Evolutionary conservation across 768 basidiomycete genomes (phyloP).

Genomic region (Russula abietina): DNA sequence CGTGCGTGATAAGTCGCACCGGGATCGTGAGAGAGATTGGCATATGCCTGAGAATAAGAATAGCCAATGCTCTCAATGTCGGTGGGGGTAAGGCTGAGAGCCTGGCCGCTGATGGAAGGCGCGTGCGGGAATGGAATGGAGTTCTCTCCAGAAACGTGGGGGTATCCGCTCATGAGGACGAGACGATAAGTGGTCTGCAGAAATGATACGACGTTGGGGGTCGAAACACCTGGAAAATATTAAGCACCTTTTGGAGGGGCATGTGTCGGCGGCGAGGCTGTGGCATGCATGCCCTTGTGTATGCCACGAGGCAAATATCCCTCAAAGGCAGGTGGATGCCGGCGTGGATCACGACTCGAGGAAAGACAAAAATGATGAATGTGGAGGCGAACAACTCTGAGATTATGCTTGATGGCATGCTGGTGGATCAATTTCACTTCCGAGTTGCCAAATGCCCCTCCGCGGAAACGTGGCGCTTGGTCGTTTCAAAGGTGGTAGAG

Average conservation of each 20-base stretch:
- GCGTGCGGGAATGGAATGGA: conserved; percentile 22
- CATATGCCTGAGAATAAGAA: conserved; percentile 22
- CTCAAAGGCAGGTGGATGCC: conserved; percentile 9
- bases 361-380: background rate
- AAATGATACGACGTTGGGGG: conserved; percentile 15
- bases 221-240: conserved; percentile 8
- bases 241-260: conserved; percentile 24
- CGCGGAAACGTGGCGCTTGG: conserved; percentile 11
- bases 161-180: conserved; percentile 17
- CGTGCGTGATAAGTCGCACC: conserved; percentile 11
- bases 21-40: conserved; percentile 14
- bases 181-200: conserved; percentile 14
- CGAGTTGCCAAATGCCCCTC: background rate
- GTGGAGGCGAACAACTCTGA: conserved; percentile 11
- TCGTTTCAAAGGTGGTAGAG: too few species aligned
- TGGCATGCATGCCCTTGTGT: too few species aligned
- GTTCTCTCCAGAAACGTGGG: conserved; percentile 13
- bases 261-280: conserved; percentile 16
- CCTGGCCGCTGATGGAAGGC: conserved; percentile 22
- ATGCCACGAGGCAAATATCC: conserved; percentile 20
- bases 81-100: conserved; percentile 8
- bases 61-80: conserved; percentile 22
- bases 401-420: background rate
- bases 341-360: conserved; percentile 13
- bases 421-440: background rate